phyloP scores from a whole-genome alignment of 176 grass and related monocot genomes.

The Rhipidocladum racemiflorum region DNA sequence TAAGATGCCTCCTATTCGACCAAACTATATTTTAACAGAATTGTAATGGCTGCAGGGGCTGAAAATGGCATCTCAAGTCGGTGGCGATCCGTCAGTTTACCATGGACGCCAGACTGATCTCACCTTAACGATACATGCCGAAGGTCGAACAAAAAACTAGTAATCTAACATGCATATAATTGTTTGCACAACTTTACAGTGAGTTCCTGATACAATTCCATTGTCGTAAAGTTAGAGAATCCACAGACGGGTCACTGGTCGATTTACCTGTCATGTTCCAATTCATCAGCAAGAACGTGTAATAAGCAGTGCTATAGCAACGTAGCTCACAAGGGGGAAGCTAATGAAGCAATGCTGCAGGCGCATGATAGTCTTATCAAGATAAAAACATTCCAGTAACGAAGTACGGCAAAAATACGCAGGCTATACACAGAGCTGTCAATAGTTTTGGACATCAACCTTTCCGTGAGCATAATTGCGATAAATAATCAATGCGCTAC shows the following conservation, averaged over 20 bases:
- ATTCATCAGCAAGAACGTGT: not conserved
- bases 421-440: constrained; percentile 12
- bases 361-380: not conserved
- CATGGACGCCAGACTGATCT: not conserved
- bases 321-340: not conserved
- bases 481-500: constrained; percentile 29
- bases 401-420: not conserved
- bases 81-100: too few relatives aligned
- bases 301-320: too few relatives aligned
- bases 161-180: too few relatives aligned
- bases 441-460: not conserved
- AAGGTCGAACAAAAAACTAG: too few relatives aligned
- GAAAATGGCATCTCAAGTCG: not conserved
- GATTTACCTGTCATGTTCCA: not conserved
- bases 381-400: not conserved
- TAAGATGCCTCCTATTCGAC: too few relatives aligned
- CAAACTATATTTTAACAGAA: too few relatives aligned
- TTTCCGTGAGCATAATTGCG: not conserved
- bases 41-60: too few relatives aligned
- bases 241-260: not conserved
- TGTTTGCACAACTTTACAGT: too few relatives aligned
- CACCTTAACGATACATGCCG: not conserved
- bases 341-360: not conserved
- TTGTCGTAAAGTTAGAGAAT: not conserved
- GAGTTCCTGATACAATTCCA: too few relatives aligned